phyloP scores from a whole-genome alignment of 768 basidiomycete genomes.

The Zangia roseola region DNA sequence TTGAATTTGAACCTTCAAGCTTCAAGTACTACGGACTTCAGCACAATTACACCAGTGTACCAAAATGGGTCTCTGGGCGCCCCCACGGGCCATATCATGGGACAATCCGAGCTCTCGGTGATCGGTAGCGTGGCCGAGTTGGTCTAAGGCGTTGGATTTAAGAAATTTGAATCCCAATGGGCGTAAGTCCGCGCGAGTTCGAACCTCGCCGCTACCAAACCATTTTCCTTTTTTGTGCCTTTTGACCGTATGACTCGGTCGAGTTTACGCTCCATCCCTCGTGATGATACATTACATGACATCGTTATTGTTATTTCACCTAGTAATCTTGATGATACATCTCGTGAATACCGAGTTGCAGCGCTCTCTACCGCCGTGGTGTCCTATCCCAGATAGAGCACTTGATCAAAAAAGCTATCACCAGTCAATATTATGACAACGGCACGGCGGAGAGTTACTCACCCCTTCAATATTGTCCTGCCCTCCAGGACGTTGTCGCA shows the following conservation, averaged over 20 bases:
- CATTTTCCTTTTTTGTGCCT: slow-evolving; percentile 11
- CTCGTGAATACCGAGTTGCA: not conserved
- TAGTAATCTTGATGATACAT: not conserved
- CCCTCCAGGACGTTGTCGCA: slow-evolving; percentile 68
- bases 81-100: not conserved
- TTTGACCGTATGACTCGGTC: no score
- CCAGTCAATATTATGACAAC: not conserved
- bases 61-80: no score
- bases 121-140: slow-evolving; percentile 78
- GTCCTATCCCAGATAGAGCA: not conserved
- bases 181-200: slow-evolving; percentile 85
- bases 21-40: no score
- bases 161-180: slow-evolving; percentile 78
- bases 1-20: no score
- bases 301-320: not conserved
- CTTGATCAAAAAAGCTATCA: slow-evolving; percentile 28
- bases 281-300: not conserved
- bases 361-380: not conserved
- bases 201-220: slow-evolving; percentile 85
- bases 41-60: no score
- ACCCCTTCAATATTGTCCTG: slow-evolving; percentile 53
- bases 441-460: slow-evolving; percentile 14
- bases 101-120: not conserved
- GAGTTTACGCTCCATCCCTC: no score
- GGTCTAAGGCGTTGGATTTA: slow-evolving; percentile 94